Evolutionary conservation across 306 rosid genomes (phyloP), one percentile per base, ranked within the genome.

Genomic region (Vachellia collinsii): DNA sequence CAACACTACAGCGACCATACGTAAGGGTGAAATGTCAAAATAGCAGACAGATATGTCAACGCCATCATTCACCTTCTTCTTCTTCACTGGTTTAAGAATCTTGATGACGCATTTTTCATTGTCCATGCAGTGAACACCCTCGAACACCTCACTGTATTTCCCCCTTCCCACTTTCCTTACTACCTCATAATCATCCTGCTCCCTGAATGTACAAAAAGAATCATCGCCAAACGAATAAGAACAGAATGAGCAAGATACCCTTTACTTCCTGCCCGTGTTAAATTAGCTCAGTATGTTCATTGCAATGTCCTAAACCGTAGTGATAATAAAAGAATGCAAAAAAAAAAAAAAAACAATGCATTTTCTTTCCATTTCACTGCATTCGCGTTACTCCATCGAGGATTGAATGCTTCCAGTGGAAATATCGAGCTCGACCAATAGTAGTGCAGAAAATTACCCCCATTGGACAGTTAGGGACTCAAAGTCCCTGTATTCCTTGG

Each of bases 151-250:
- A 82, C 98, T 91, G 91, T 93, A 93, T 75, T 93, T 91, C 68
- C 98, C 98, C 66, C 98, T 93, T 68, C 98, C 98, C 10, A 93
- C 97, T 88, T 93, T 93, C 90, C 92, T 90, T 86, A 91, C 97
- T 69, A 93, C 97, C 89, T 93, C 98, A 75, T 93, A 93, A 83
- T 91, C 97, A 80, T 93, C 98, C 71, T 93, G 98, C 86, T 93
- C 98, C 79, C 98, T 92, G 89, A 46, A 76, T 39, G 29, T 73
- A 72, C 41, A 65, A 65, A 4, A 69, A 70, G 7, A 54, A 58
- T 5, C 62, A 78, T n/a, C 34, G 71, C 17, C 34, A 11, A 19
- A 51, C 13, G 47, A 64, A 72, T 13, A 56, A 62, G 0, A 38
- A 7, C 8, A 10, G 9, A 63, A 43, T 29, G 11, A 44, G 79